Evolutionary conservation across 768 basidiomycete species (phyloP).

Genomic region (Leccinellum albellum): DNA sequence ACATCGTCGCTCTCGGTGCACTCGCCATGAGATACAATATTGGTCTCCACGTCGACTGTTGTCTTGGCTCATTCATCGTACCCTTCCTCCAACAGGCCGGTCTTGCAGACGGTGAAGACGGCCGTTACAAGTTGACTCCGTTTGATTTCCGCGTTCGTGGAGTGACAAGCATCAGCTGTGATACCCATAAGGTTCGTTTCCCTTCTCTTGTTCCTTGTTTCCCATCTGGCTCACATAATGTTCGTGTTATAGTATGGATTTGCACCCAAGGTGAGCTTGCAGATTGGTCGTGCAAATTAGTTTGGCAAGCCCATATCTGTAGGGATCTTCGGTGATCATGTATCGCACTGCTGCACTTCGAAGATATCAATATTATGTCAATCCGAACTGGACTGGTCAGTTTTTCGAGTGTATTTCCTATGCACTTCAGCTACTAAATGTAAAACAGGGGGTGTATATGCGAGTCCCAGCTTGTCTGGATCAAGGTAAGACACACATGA

Average conservation of each 20-base stretch:
- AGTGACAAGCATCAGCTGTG: constrained; percentile 93
- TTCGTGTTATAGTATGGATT: constrained; percentile 70
- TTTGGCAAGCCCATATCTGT: neutral
- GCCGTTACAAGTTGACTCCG: constrained; percentile 52
- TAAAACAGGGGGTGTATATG: constrained; percentile 76
- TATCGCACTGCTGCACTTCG: constrained; percentile 77
- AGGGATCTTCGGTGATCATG: constrained; percentile 96
- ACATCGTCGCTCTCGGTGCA: constrained; percentile 72
- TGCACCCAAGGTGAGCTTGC: constrained; percentile 70
- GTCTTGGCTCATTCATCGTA: constrained; percentile 89
- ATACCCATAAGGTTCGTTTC: constrained; percentile 78
- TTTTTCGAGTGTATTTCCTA: neutral
- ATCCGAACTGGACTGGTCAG: constrained; percentile 72
- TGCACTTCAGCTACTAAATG: neutral
- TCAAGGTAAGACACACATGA: constrained; percentile 57
- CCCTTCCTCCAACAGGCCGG: constrained; percentile 86
- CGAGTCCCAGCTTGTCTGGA: constrained; percentile 83
- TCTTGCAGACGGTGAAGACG: constrained; percentile 54
- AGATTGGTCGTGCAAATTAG: neutral
- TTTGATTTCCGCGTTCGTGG: constrained; percentile 92
- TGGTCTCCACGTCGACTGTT: constrained; percentile 93
- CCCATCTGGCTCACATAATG: constrained; percentile 1
- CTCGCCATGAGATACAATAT: constrained; percentile 73
- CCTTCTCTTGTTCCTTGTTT: neutral
- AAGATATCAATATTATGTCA: constrained; percentile 82